These are phyloP conservation scores for Thermoascus crustaceus DNA, from an alignment of 2,329 filamentous ascomycete species.

Conservation along the genomic window DNA sequence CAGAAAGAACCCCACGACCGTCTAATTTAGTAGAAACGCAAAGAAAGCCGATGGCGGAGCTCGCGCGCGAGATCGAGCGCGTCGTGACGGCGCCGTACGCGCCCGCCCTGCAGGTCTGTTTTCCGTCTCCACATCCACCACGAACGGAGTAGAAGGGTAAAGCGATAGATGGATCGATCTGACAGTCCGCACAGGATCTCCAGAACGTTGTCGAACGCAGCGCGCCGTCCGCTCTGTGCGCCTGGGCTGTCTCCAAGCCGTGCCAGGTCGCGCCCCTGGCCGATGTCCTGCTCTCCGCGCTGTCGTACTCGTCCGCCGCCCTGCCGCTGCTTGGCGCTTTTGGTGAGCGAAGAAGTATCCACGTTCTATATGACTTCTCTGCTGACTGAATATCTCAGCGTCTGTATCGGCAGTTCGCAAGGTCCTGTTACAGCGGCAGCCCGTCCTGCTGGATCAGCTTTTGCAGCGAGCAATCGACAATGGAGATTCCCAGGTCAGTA, in stretches of 20 bases:
- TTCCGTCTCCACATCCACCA: no score
- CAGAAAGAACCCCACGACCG: no score
- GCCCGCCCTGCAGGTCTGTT: constrained; percentile 40
- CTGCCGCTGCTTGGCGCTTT: constrained; percentile 43
- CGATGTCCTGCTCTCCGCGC: constrained; percentile 39
- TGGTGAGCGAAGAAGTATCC: constrained; percentile 26
- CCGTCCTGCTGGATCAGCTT: constrained; percentile 27
- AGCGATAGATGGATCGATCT: no score
- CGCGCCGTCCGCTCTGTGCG: constrained; percentile 28
- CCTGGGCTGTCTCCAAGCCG: constrained; percentile 41
- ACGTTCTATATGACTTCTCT: constrained; percentile 5
- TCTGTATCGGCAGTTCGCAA: constrained; percentile 22
- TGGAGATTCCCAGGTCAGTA: constrained; percentile 23
- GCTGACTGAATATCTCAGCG: constrained; percentile 20
- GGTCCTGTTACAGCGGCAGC: constrained; percentile 24
- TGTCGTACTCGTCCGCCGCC: constrained; percentile 45
- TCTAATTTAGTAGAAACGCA: no score
- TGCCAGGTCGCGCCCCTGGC: constrained; percentile 43
- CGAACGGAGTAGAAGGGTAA: no score
- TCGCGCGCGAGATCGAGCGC: constrained; percentile 39
- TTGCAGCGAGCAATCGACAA: constrained; percentile 22
- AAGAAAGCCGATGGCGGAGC: constrained; percentile 19
- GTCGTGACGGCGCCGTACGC: constrained; percentile 43
- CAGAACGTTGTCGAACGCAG: constrained; percentile 20
- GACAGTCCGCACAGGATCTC: constrained; percentile 24